phyloP scores from a whole-genome alignment of 1,139 yeast species.

The Yamadazyma dendronema region DNA sequence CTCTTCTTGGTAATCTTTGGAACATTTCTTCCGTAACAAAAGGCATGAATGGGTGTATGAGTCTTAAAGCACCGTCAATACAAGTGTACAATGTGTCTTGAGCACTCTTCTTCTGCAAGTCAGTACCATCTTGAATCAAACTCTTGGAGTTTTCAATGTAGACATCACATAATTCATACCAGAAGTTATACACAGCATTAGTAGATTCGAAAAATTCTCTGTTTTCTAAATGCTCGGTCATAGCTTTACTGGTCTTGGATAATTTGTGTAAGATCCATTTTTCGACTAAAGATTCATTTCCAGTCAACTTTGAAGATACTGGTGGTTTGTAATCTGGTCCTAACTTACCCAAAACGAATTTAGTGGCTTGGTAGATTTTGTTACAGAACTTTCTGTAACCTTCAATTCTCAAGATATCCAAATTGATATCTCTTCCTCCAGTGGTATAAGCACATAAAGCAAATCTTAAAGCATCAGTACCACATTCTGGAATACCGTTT shows the following conservation, averaged over 20 bases:
- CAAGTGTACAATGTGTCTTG: conserved; percentile 91
- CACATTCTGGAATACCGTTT: conserved; percentile 98
- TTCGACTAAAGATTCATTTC: conserved; percentile 89
- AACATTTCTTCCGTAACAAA: conserved; percentile 95
- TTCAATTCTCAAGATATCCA: conserved; percentile 94
- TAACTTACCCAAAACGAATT: conserved; percentile 89
- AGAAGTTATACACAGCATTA: conserved; percentile 82
- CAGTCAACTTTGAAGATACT: conserved; percentile 57
- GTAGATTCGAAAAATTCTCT: conserved; percentile 92
- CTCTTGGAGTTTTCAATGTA: conserved; percentile 96
- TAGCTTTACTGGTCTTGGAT: conserved; percentile 63
- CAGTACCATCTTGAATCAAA: conserved; percentile 87
- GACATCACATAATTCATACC: conserved; percentile 97
- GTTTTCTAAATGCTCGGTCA: conserved; percentile 66
- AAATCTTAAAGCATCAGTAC: conserved; percentile 97
- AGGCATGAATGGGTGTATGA: conserved; percentile 99
- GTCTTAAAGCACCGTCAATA: conserved; percentile 84
- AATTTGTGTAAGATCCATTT: conserved; percentile 93
- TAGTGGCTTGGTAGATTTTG: conserved; percentile 98
- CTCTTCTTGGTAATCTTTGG: conserved; percentile 95
- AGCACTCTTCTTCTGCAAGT: conserved; percentile 81
- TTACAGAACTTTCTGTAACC: conserved; percentile 99
- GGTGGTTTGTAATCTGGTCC: conserved; percentile 89
- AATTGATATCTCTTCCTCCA: conserved; percentile 97
- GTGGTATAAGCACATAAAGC: conserved; percentile 98